A percentile compares a stretch with the other conserved stretches of the same genome.
Evolutionary conservation across 148 eudicot genomes (phyloP).

Genomic region (Cornus florida): DNA sequence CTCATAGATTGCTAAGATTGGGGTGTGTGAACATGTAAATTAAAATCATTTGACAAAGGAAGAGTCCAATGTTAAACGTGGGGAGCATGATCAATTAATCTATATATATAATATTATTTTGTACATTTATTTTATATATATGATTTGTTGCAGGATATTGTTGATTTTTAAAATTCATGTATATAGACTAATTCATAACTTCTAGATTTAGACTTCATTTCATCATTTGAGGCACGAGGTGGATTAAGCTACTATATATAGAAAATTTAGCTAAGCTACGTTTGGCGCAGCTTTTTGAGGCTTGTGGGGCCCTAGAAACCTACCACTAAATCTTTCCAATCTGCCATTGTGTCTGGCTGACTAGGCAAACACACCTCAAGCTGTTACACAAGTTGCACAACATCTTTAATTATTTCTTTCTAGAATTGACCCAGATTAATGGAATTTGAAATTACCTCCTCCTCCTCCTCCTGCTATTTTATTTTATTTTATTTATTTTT

Average conservation of each 20-base stretch:
- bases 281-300: background rate
- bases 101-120: too few relatives aligned
- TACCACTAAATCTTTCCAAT: background rate
- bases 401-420: too few relatives aligned
- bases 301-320: background rate
- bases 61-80: slow-evolving; percentile 2
- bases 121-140: background rate
- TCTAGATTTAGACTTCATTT: background rate
- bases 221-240: background rate
- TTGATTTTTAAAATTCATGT: too few relatives aligned
- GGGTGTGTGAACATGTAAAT: too few relatives aligned
- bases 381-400: too few relatives aligned
- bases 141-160: background rate
- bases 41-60: background rate
- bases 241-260: background rate
- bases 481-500: too few relatives aligned
- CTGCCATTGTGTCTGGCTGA: too few relatives aligned
- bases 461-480: too few relatives aligned
- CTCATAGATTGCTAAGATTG: too few relatives aligned
- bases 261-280: background rate
- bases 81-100: background rate
- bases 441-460: too few relatives aligned
- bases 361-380: too few relatives aligned
- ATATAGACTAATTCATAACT: background rate
- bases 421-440: too few relatives aligned